These are phyloP conservation scores for Populus deltoides DNA, from an alignment of 345 rosid species.

Conservation along the genomic window DNA sequence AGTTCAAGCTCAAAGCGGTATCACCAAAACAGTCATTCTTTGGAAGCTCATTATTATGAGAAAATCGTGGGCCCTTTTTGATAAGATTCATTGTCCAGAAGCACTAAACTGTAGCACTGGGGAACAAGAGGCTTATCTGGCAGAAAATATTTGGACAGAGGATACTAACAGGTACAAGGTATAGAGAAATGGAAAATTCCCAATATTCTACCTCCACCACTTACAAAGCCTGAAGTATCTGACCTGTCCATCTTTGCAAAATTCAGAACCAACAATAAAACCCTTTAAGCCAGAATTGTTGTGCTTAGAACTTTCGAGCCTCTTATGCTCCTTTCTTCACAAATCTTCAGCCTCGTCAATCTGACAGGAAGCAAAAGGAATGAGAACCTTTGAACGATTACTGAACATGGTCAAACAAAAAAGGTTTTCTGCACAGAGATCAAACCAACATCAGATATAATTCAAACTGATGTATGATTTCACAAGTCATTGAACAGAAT, in stretches of 20 bases:
- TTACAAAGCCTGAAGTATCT: constrained; percentile 89
- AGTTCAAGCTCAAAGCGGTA: constrained; percentile 65
- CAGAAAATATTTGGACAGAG: constrained; percentile 21
- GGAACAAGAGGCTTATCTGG: constrained; percentile 8
- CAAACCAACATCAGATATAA: neutral
- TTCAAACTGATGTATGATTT: neutral
- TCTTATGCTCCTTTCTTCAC: constrained; percentile 39
- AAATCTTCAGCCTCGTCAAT: constrained; percentile 41
- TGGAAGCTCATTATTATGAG: constrained; percentile 34
- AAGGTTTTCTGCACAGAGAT: neutral
- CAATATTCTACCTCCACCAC: constrained; percentile 55
- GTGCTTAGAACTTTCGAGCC: constrained; percentile 37
- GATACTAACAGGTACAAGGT: constrained; percentile 19
- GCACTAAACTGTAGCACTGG: constrained; percentile 6
- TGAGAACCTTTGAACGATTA: neutral
- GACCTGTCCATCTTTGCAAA: constrained; percentile 65
- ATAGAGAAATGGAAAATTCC: constrained; percentile 32
- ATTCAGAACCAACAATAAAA: constrained; percentile 23
- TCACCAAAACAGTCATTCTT: constrained; percentile 57
- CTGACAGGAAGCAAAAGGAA: constrained; percentile 23
- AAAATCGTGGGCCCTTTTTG: constrained; percentile 39
- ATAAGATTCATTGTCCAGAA: constrained; percentile 59
- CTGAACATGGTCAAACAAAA: neutral
- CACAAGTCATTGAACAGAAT: neutral
- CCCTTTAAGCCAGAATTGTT: constrained; percentile 34